These are phyloP conservation scores for Pestalotiopsis sp. DNA, from an alignment of 2,329 filamentous ascomycete species.

Conservation along the genomic window DNA sequence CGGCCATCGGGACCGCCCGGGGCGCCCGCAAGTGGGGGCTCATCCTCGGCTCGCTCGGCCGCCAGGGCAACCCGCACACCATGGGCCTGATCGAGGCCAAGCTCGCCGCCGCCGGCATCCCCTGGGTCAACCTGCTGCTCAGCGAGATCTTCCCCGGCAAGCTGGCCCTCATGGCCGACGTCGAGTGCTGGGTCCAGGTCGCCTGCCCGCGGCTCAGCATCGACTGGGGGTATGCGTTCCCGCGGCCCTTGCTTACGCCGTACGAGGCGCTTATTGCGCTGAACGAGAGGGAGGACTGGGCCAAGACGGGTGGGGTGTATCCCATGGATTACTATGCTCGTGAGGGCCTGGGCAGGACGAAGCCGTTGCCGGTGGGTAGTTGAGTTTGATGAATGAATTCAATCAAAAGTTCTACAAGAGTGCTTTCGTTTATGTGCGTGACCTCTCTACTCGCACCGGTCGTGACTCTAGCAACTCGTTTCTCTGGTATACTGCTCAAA, in stretches of 20 bases:
- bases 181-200: conserved; percentile 98
- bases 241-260: conserved; percentile 83
- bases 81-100: conserved; percentile 82
- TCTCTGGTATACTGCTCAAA: no score
- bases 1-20: conserved; percentile 76
- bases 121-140: conserved; percentile 82
- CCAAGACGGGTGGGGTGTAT: conserved; percentile 66
- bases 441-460: no score
- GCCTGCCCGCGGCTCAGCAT: conserved; percentile 96
- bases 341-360: conserved; percentile 85
- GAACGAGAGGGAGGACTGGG: conserved; percentile 75
- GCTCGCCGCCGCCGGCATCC: conserved; percentile 70
- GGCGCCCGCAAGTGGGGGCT: conserved; percentile 88
- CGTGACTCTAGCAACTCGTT: no score
- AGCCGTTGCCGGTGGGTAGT: conserved; percentile 28
- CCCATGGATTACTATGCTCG: conserved; percentile 98
- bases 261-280: conserved; percentile 95
- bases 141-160: conserved; percentile 98
- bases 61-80: conserved; percentile 94
- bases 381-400: conserved; percentile 10
- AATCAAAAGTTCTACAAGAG: background rate
- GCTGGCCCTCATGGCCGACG: conserved; percentile 87
- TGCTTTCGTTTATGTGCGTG: background rate
- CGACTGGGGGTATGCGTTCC: conserved; percentile 98
- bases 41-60: conserved; percentile 87